Conservation (phyloP, 2,329 filamentous ascomycete species). For the Aspergillus clavatus region DNA sequence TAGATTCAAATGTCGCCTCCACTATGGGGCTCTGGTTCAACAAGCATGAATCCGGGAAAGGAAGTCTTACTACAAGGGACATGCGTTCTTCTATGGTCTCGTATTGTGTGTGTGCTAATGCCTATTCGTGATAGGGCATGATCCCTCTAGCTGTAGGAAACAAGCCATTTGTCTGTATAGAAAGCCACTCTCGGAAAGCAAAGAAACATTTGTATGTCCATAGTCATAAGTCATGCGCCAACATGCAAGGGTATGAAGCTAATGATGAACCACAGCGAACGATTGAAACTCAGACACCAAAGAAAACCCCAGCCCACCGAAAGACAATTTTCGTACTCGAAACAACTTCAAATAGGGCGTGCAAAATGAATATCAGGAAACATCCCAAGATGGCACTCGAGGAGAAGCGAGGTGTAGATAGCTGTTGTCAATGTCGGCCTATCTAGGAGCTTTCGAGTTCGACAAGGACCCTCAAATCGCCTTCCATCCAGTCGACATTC, state of each 20-base stretch:
- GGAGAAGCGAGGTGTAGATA: slow-evolving; percentile 1
- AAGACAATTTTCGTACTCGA: not conserved
- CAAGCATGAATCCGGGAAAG: too few relatives aligned
- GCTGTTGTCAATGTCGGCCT: not conserved
- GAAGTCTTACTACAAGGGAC: too few relatives aligned
- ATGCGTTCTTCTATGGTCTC: too few relatives aligned
- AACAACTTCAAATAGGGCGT: not conserved
- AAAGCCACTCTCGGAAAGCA: too few relatives aligned
- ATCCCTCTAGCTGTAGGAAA: too few relatives aligned
- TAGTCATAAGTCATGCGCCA: not conserved
- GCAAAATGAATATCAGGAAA: not conserved
- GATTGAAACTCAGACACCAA: not conserved
- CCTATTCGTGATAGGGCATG: too few relatives aligned
- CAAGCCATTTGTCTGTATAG: too few relatives aligned
- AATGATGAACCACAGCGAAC: not conserved
- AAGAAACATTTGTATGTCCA: not conserved
- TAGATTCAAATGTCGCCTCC: too few relatives aligned
- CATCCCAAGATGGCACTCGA: too few relatives aligned
- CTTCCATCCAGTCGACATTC: slow-evolving; percentile 46
- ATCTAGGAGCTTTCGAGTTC: slow-evolving; percentile 24
- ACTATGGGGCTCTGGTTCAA: too few relatives aligned
- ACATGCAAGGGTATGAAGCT: not conserved
- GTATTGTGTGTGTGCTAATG: too few relatives aligned
- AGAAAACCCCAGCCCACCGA: not conserved
- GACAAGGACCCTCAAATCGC: slow-evolving; percentile 40